Evolutionary conservation across 2,329 filamentous ascomycete genomes (phyloP).

Genomic region (Beauveria sp.): DNA sequence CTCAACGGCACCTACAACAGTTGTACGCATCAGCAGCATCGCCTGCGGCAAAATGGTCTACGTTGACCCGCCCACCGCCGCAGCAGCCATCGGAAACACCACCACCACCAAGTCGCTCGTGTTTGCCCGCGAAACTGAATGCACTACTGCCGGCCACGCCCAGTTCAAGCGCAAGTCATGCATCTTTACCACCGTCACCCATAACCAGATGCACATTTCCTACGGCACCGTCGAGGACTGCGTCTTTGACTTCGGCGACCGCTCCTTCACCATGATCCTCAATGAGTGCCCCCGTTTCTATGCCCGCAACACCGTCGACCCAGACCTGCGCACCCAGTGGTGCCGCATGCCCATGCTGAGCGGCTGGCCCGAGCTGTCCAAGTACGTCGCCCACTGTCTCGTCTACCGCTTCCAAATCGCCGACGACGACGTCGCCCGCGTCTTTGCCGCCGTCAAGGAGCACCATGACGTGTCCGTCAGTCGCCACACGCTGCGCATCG

Average conservation of each 20-base stretch:
- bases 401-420: conserved; percentile 33
- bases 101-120: conserved; percentile 22
- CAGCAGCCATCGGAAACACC: too few species aligned
- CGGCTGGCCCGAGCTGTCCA: conserved; percentile 21
- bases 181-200: conserved; percentile 27
- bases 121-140: conserved; percentile 35
- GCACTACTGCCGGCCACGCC: conserved; percentile 26
- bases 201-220: conserved; percentile 37
- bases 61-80: background rate
- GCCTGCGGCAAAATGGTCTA: conserved; percentile 42
- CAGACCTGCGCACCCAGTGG: conserved; percentile 14
- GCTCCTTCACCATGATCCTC: conserved; percentile 43
- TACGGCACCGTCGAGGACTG: conserved; percentile 41
- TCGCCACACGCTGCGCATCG: conserved; percentile 17
- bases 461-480: conserved; percentile 20
- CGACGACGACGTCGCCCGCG: conserved; percentile 18
- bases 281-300: conserved; percentile 45
- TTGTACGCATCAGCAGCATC: conserved; percentile 18
- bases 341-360: conserved; percentile 24
- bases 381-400: conserved; percentile 33
- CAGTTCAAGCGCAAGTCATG: conserved; percentile 38
- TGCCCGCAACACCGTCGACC: conserved; percentile 12
- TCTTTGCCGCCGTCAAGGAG: conserved; percentile 15
- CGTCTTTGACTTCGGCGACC: conserved; percentile 27
- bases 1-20: conserved; percentile 1